Evolutionary conservation across 2,329 filamentous ascomycete genomes (phyloP), one percentile per base, ranked within the genome.

Genomic region (Cryphonectria radicalis): DNA sequence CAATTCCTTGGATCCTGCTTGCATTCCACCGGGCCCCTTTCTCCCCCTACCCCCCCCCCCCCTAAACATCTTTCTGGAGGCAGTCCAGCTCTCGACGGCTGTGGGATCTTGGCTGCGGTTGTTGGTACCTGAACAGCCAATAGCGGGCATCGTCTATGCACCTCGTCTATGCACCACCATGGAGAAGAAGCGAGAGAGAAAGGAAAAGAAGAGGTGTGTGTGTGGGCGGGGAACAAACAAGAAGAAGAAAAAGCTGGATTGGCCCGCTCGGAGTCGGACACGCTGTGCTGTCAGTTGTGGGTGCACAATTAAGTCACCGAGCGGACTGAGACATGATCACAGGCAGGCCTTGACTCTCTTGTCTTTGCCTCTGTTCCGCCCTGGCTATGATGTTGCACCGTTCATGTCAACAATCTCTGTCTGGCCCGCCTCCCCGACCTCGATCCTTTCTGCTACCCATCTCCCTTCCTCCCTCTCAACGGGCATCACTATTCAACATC

Each of bases 261-360:
- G 42, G 42, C 17, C 43, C 25, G 40, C 28, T 50, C 43, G 37
- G 42, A 53, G 28, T 65, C 42, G 63, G 63, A 32, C 28, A 19
- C 62, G 19, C n/a, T 25, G 42, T 32, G 63, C 25, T 50, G 46
- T 50, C 22, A 22, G 28, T 50, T 25, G n/a, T 53, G 63, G n/a
- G 28, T 10, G 43, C 25, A 32, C 35, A 40, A 63, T 63, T 64
- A 65, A 65, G 43, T 65, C 63, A 43, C 63, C 63, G 63, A 65
- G 43, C 42, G 19, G 43, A 28, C 42, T 14, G 40, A 32, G 63
- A 28, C 42, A 50, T 43, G 50, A 32, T 53, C 63, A 50, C 42
- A 22, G 62, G 62, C 35, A 42, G 40, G 19, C 40, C 42, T 46
- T 19, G 60, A 35, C 60, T 63, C 11, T 19, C 11, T 8, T 32